Conservation (phyloP, 1,284 basidiomycete genomes). For the Leccinum insolens region DNA sequence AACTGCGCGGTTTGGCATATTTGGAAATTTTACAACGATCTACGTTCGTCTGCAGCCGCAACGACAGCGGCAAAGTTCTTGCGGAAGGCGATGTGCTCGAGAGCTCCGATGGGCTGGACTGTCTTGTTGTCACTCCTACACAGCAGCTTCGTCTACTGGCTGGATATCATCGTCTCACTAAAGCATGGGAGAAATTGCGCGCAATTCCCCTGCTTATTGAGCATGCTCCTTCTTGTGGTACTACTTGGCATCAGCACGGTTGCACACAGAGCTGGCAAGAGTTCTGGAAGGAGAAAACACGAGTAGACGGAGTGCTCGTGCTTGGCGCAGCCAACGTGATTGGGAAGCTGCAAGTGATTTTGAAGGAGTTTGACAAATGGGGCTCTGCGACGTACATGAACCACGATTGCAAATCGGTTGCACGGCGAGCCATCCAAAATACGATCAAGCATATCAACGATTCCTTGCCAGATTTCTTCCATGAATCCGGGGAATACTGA, state of each 20-base stretch:
- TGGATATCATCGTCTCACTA: slow-evolving; percentile 66
- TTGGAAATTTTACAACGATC: slow-evolving; percentile 68
- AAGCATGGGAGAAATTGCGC: slow-evolving; percentile 64
- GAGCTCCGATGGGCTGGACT: slow-evolving; percentile 40
- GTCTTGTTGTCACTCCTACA: slow-evolving; percentile 49
- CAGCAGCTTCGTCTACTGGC: slow-evolving; percentile 66
- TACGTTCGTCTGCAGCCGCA: slow-evolving; percentile 42
- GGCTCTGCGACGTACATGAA: slow-evolving; percentile 74
- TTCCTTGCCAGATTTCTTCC: slow-evolving; percentile 60
- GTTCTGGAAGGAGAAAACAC: slow-evolving; percentile 72
- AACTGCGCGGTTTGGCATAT: slow-evolving; percentile 63
- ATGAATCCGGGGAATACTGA: slow-evolving; percentile 39
- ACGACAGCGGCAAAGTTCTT: slow-evolving; percentile 16
- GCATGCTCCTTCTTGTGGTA: slow-evolving; percentile 59
- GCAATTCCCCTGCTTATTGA: slow-evolving; percentile 55
- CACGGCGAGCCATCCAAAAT: slow-evolving; percentile 55
- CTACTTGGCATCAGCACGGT: slow-evolving; percentile 69
- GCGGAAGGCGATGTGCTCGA: slow-evolving; percentile 34
- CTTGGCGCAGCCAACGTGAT: slow-evolving; percentile 63
- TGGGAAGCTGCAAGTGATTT: slow-evolving; percentile 58
- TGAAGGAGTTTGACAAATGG: slow-evolving; percentile 66
- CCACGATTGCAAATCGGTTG: slow-evolving; percentile 61
- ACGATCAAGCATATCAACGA: slow-evolving; percentile 57
- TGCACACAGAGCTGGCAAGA: slow-evolving; percentile 68
- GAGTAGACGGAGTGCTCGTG: slow-evolving; percentile 55